phyloP scores from a whole-genome alignment of 2,329 filamentous ascomycete species.

The Hymenoscyphus occultus region DNA sequence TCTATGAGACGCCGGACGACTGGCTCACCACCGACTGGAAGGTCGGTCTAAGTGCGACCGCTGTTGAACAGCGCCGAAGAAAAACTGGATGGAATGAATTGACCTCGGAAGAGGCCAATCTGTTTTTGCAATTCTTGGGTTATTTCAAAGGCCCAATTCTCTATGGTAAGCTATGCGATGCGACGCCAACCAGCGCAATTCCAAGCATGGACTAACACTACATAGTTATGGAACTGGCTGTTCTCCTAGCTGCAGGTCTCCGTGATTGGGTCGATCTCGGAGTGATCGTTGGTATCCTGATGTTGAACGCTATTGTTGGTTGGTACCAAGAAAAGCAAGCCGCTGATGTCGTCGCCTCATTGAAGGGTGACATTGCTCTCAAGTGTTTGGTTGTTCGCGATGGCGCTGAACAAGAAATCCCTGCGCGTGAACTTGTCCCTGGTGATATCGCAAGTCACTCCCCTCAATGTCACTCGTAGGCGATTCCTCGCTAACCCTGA shows the following conservation, averaged over 20 bases:
- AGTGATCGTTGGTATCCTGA: conserved; percentile 72
- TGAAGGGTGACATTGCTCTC: conserved; percentile 79
- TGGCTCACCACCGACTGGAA: conserved; percentile 68
- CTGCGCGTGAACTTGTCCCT: conserved; percentile 71
- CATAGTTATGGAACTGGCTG: conserved; percentile 73
- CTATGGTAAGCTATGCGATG: conserved; percentile 57
- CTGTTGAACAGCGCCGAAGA: conserved; percentile 64
- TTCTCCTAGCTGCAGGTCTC: conserved; percentile 69
- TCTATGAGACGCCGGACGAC: conserved; percentile 53
- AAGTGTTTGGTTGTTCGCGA: conserved; percentile 66
- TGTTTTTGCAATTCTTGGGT: conserved; percentile 70
- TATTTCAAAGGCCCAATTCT: conserved; percentile 76
- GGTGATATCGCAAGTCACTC: conserved; percentile 64
- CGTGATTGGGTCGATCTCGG: conserved; percentile 74
- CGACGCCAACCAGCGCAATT: no score
- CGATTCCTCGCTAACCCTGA: conserved; percentile 9
- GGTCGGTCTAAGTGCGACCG: conserved; percentile 55
- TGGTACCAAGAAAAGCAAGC: conserved; percentile 83
- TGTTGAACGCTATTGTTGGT: conserved; percentile 73
- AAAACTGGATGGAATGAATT: conserved; percentile 70
- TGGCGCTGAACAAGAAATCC: conserved; percentile 64
- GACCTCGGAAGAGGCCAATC: conserved; percentile 70
- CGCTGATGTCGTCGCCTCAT: conserved; percentile 69
- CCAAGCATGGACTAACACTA: conserved; percentile 11
- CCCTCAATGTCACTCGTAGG: background rate